Base-by-base conservation (phyloP, 148 eudicot genomes). In the Selenicereus undatus region DNA sequence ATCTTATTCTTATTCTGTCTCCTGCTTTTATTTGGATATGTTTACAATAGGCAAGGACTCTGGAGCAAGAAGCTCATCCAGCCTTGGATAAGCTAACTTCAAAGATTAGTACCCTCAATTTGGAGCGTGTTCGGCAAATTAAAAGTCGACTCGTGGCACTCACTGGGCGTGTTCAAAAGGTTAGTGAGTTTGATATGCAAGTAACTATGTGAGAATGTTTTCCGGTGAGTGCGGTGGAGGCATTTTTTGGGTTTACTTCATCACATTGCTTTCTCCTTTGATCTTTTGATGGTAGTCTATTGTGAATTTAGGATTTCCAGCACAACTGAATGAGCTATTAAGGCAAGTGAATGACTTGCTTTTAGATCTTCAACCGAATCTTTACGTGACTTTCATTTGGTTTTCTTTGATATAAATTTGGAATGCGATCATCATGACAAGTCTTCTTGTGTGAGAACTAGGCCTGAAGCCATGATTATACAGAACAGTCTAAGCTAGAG, bases 31-130 rank as follows among this genome's bases (percentile, higher is more conserved):
- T 66, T 81, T 75, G 52, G 45, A 76, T 78, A 26, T 35, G 65
- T 84, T 71, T 56, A 21, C 74, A 74, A 45, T 75, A 96, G 99
- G 99, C 99, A 81, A 90, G 93, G 87, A 93, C 98, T 71, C 83
- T 96, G 91, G 99, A 96, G 88, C 98, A 87, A 87, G 99, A 96
- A 91, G 98, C 99, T 81, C 98, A 96, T 88, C 99, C 99, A 68
- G 99, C 98, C 65, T 87, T 96, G 81, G 99, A 96, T 86, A 96
- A 92, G 90, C 88, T 96, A 86, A 93, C 99, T 75, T 90, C 99
- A 76, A 92, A 96, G 83, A 96, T 96, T 76, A 96, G 98, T 84
- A 96, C 98, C 77, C 95, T 93, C 85, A 96, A 96, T 84, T 86
- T 96, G 91, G 99, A 96, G 81, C 95, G 99, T 79, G 99, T 96